Evolutionary conservation across 2,329 filamentous ascomycete genomes (phyloP).

Genomic region (Cylindrodendrum hubeiense): DNA sequence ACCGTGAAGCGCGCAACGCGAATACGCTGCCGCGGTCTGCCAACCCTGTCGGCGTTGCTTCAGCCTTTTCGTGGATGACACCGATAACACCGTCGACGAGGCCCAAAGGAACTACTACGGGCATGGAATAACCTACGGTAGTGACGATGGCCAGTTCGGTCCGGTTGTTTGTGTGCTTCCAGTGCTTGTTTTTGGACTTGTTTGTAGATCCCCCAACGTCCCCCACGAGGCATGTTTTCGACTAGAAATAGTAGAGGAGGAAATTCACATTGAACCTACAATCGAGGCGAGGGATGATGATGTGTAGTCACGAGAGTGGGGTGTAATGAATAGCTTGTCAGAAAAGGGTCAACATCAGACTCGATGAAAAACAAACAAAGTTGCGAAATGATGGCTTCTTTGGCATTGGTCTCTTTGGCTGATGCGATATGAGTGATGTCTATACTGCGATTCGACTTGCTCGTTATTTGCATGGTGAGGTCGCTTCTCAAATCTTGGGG

Average conservation of each 20-base stretch:
- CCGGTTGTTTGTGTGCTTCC: not conserved
- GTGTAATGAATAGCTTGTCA: slow-evolving; percentile 29
- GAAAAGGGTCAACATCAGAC: slow-evolving; percentile 1
- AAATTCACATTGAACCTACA: slow-evolving; percentile 27
- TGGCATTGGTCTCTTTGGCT: not conserved
- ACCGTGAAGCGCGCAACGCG: slow-evolving; percentile 52
- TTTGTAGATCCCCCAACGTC: slow-evolving; percentile 14
- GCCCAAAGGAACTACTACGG: slow-evolving; percentile 50
- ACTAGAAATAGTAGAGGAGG: slow-evolving; percentile 33
- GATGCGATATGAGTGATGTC: not conserved
- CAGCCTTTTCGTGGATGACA: slow-evolving; percentile 94
- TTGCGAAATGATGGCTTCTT: slow-evolving; percentile 9
- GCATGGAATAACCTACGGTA: slow-evolving; percentile 25
- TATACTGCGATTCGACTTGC: not conserved
- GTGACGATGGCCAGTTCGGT: not conserved
- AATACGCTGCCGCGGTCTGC: slow-evolving; percentile 66
- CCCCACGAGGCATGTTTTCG: slow-evolving; percentile 8
- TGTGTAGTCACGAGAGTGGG: slow-evolving; percentile 26
- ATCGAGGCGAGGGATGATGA: slow-evolving; percentile 21
- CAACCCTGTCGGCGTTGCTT: slow-evolving; percentile 92
- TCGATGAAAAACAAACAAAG: slow-evolving; percentile 24
- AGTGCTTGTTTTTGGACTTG: slow-evolving; percentile 8
- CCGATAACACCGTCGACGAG: slow-evolving; percentile 69
- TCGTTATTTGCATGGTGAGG: slow-evolving; percentile 2
- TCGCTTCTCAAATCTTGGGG: slow-evolving; percentile 64